A percentile compares a stretch with the other conserved stretches of the same genome.
phyloP scores from a whole-genome alignment of 2,329 filamentous ascomycete species.

The Fusarium austroafricanum region DNA sequence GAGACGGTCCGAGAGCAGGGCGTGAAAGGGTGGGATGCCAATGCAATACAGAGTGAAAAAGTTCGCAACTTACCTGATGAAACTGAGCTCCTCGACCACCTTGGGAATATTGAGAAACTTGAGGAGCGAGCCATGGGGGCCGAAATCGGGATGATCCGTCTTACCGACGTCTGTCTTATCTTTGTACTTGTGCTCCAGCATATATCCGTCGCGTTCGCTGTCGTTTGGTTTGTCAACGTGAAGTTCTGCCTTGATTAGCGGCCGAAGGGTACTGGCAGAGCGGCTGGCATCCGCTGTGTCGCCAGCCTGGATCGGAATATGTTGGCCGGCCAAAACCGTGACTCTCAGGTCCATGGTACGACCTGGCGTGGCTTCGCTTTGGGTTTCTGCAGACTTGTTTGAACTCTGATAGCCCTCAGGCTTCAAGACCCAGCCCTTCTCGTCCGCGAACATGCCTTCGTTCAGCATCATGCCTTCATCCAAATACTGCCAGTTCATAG shows the following conservation, averaged over 20 bases:
- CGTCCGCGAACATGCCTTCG: conserved; percentile 94
- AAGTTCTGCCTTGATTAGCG: conserved; percentile 82
- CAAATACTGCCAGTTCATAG: conserved; percentile 96
- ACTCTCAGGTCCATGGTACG: conserved; percentile 75
- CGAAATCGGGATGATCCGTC: conserved; percentile 74
- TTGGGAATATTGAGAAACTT: conserved; percentile 68
- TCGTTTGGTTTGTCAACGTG: conserved; percentile 75
- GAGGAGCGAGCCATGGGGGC: conserved; percentile 61
- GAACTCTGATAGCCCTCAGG: conserved; percentile 76
- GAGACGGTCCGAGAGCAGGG: conserved; percentile 1
- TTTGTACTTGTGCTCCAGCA: conserved; percentile 68
- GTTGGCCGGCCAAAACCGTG: conserved; percentile 80
- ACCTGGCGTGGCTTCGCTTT: conserved; percentile 60
- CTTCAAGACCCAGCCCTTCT: conserved; percentile 87
- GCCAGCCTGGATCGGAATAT: conserved; percentile 60
- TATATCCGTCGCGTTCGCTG: conserved; percentile 44
- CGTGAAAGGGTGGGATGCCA: background rate
- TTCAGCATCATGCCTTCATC: conserved; percentile 97
- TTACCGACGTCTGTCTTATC: conserved; percentile 65
- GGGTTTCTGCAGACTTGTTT: conserved; percentile 53
- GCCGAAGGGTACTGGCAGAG: conserved; percentile 62
- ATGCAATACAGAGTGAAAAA: conserved; percentile 3
- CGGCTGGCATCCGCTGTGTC: conserved; percentile 49
- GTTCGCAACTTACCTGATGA: conserved; percentile 70
- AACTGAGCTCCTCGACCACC: conserved; percentile 76